Conservation (phyloP, 768 basidiomycete genomes). For the Lactifluus subvellereus region DNA sequence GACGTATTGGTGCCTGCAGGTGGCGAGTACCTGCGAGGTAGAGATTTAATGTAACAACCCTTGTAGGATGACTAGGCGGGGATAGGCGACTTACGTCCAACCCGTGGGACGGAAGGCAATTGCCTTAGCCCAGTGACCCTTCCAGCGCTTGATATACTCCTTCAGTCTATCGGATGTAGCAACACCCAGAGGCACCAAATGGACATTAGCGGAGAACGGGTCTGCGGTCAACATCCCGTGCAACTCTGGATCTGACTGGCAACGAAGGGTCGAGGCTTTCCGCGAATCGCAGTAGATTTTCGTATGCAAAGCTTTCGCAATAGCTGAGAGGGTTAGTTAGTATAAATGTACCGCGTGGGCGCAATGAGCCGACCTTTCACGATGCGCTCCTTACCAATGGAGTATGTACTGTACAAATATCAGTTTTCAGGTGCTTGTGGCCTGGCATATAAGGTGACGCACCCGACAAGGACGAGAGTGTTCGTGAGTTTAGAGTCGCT, state of each 20-base stretch:
- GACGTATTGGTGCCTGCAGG: slow-evolving; percentile 56
- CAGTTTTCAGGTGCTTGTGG: neutral
- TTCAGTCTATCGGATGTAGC: slow-evolving; percentile 75
- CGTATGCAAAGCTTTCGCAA: slow-evolving; percentile 72
- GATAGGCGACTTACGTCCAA: slow-evolving; percentile 70
- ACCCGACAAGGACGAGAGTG: slow-evolving; percentile 71
- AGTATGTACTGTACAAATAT: slow-evolving; percentile 66
- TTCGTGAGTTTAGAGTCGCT: slow-evolving; percentile 37
- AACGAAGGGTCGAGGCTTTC: slow-evolving; percentile 77
- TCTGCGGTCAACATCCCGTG: slow-evolving; percentile 70
- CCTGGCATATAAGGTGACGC: slow-evolving; percentile 23
- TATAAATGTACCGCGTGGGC: neutral
- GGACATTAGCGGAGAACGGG: slow-evolving; percentile 72
- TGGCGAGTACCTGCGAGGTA: slow-evolving; percentile 49
- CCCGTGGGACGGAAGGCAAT: slow-evolving; percentile 92
- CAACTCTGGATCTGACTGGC: slow-evolving; percentile 80
- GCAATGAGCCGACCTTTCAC: slow-evolving; percentile 67
- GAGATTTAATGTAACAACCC: neutral
- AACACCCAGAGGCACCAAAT: slow-evolving; percentile 73
- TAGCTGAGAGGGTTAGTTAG: slow-evolving; percentile 42
- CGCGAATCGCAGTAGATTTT: slow-evolving; percentile 87
- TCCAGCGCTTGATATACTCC: slow-evolving; percentile 68
- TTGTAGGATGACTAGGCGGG: slow-evolving; percentile 1
- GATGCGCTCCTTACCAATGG: slow-evolving; percentile 95
- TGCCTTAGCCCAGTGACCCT: slow-evolving; percentile 60